Conservation (phyloP, 1,284 basidiomycete genomes). For the Ustilago curta region DNA sequence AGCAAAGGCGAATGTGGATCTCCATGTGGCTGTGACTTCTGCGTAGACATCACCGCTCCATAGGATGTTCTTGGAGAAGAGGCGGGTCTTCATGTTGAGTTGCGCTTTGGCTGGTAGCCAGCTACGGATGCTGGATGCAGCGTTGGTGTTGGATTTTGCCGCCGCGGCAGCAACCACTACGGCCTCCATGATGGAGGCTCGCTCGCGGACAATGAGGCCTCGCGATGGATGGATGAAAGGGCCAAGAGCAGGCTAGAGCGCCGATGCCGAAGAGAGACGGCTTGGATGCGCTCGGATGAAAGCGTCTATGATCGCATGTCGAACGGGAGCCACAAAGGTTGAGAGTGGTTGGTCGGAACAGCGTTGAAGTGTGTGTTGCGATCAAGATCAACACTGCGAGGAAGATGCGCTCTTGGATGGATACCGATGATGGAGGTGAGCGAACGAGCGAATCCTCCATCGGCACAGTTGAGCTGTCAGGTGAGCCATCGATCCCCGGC, state of each 20-base stretch:
- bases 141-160: not conserved
- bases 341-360: not conserved
- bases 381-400: too few relatives aligned
- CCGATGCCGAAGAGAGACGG: constrained; percentile 11
- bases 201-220: too few relatives aligned
- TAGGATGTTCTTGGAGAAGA: constrained; percentile 31
- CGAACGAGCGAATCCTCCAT: too few relatives aligned
- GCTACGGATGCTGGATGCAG: not conserved
- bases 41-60: constrained; percentile 21
- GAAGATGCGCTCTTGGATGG: too few relatives aligned
- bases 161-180: not conserved
- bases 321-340: not conserved
- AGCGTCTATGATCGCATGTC: constrained; percentile 14
- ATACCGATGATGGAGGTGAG: too few relatives aligned
- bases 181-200: constrained; percentile 6
- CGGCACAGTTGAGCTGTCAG: too few relatives aligned
- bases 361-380: not conserved
- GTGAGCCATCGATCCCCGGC: too few relatives aligned
- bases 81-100: constrained; percentile 17
- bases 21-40: constrained; percentile 20
- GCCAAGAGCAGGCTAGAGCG: constrained; percentile 1
- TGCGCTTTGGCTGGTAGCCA: constrained; percentile 20
- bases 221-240: not conserved
- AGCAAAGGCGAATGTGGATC: constrained; percentile 11
- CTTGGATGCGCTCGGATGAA: not conserved